These are phyloP conservation scores for Grosmannia huntii DNA, from an alignment of 2,329 filamentous ascomycete species.

Conservation along the genomic window DNA sequence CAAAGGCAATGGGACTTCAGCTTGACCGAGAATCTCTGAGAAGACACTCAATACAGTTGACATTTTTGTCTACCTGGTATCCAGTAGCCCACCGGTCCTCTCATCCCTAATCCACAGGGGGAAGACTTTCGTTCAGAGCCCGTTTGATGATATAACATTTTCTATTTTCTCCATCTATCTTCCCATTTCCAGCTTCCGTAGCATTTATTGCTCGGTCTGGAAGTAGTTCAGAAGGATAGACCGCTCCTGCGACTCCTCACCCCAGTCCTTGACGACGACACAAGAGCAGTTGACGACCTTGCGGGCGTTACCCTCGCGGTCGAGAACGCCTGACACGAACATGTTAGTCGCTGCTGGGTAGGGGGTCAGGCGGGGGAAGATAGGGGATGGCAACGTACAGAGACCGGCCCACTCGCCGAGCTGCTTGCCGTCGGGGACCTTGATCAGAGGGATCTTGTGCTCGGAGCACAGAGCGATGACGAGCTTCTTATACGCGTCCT, in stretches of 20 bases:
- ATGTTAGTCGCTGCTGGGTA: not conserved
- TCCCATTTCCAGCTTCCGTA: not conserved
- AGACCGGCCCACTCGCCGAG: constrained; percentile 99
- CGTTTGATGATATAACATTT: not conserved
- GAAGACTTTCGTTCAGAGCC: constrained; percentile 1
- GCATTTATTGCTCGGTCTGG: constrained; percentile 68
- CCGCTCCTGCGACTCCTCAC: constrained; percentile 98
- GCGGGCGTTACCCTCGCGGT: constrained; percentile 97
- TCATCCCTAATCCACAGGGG: not conserved
- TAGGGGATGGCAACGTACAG: constrained; percentile 53
- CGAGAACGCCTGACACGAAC: constrained; percentile 68
- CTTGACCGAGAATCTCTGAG: not conserved
- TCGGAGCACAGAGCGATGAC: constrained; percentile 97
- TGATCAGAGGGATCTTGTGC: constrained; percentile 99
- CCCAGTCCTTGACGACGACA: constrained; percentile 99
- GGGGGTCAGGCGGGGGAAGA: not conserved
- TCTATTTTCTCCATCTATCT: not conserved
- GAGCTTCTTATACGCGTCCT: constrained; percentile 99
- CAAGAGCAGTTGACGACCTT: constrained; percentile 99
- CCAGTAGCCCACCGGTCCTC: constrained; percentile 5
- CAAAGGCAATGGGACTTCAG: not conserved
- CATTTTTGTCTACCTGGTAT: constrained; percentile 9
- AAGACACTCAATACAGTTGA: not conserved
- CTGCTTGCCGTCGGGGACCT: constrained; percentile 99
- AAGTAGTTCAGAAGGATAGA: constrained; percentile 99